Evolutionary conservation across 257 asterid species (phyloP).

Genomic region (Forsythia suspensa): DNA sequence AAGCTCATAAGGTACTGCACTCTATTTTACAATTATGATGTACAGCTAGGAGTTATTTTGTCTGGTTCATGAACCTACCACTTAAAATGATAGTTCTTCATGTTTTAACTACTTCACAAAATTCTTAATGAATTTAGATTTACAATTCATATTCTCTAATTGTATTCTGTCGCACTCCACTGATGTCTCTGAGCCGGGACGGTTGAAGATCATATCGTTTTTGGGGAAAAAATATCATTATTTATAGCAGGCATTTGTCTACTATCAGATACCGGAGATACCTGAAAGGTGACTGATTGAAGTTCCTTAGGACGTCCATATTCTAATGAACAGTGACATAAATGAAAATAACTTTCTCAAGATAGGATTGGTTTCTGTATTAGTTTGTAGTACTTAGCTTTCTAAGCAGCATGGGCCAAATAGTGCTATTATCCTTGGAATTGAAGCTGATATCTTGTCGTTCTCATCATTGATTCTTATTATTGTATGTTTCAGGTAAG

Average conservation of each 20-base stretch:
- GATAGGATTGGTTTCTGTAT: neutral
- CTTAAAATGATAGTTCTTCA: neutral
- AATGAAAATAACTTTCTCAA: neutral
- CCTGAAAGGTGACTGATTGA: neutral
- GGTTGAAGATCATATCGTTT: neutral
- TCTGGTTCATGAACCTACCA: neutral
- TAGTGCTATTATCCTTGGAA: neutral
- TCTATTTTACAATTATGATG: constrained; percentile 4
- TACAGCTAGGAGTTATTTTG: neutral
- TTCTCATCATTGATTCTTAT: too few relatives aligned
- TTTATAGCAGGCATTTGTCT: neutral
- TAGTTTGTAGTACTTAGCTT: too few relatives aligned
- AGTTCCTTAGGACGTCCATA: neutral
- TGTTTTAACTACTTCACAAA: neutral
- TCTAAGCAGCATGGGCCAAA: neutral
- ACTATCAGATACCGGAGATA: neutral
- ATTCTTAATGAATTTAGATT: constrained; percentile 10
- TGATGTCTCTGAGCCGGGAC: neutral
- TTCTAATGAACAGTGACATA: neutral
- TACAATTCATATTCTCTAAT: neutral
- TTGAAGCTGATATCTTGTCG: neutral
- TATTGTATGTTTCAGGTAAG: too few relatives aligned
- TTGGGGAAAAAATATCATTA: neutral
- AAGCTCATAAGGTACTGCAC: constrained; percentile 75
- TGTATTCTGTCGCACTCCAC: neutral